Base-by-base conservation (phyloP, 2,329 filamentous ascomycete species). In the Sclerotinia trifoliorum region DNA sequence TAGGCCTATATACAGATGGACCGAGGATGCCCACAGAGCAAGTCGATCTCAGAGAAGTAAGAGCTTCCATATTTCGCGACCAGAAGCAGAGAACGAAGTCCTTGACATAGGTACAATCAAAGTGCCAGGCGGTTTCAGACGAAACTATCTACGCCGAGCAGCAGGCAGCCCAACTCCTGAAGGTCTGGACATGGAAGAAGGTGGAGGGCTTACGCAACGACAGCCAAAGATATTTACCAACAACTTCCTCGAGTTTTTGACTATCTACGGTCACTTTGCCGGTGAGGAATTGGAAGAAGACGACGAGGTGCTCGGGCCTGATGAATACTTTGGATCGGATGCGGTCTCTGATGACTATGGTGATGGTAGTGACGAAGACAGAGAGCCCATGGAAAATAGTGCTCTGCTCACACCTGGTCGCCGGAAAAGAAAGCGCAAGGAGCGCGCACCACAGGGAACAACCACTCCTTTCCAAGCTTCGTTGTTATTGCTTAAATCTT, bases 261-360 rank as follows among this genome's bases (percentile, higher is more conserved):
- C 92, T 10, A 85, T 99, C 42, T 99, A 97, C 75, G 95, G 95
- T 5, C 95, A 99, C 80, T 99, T 99, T 78, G 95, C 95, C 2
- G 95, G 95, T 80, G 95, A 99, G 79, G 91, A 97, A 77, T 85
- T 99, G 17, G 94, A 97, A 78, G 95, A 99, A 79, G 95, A 98
- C 74, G 95, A 98, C 74, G 94, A 98, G 78, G 92, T 89, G 1
- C 82, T 97, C 19, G 88, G 85, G 6, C 92, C 93, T 1, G 91
- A 96, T 78, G 94, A 97, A 77, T 97, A 97, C 79, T 97, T 97
- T 78, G 90, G 89, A 10, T 94, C 92, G 0, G 88, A 90, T 64
- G 84, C 88, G 15, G 87, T 88, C 56, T 84, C 89, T 70, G 86
- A 88, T 49, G 85, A 83, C 54, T 80, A 80, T 35, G 82, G 83